phyloP scores from a whole-genome alignment of 139 green algal species.

The Chlamydomonas eustigma region DNA sequence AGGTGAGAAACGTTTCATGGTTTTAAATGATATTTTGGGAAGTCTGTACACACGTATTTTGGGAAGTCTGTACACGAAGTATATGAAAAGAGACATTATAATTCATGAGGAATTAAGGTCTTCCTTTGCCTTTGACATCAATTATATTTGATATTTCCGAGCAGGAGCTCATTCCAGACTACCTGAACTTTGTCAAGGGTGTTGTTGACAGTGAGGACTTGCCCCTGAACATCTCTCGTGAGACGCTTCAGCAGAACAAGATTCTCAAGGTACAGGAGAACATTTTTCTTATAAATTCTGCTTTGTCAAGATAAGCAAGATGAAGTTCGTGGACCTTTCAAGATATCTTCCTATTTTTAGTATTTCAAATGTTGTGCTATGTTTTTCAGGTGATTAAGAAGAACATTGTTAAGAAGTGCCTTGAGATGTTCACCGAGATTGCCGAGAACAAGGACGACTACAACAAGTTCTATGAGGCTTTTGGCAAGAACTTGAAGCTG shows the following conservation, averaged over 20 bases:
- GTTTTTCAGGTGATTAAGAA: conserved; percentile 89
- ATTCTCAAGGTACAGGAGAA: conserved; percentile 98
- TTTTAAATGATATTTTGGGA: too few relatives aligned
- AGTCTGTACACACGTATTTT: too few relatives aligned
- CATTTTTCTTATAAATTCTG: not conserved
- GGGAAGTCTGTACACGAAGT: too few relatives aligned
- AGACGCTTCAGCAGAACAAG: conserved; percentile 99
- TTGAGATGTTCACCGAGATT: conserved; percentile 96
- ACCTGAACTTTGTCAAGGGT: conserved; percentile 59
- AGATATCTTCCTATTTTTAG: not conserved
- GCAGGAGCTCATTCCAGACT: conserved; percentile 33
- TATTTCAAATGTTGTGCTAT: not conserved
- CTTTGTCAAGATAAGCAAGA: too few relatives aligned
- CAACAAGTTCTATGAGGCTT: conserved; percentile 99
- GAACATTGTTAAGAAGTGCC: conserved; percentile 99
- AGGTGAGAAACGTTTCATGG: conserved; percentile 74
- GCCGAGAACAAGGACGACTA: conserved; percentile 99
- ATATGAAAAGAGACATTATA: too few relatives aligned
- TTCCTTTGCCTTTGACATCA: too few relatives aligned
- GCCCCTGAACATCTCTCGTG: conserved; percentile 98
- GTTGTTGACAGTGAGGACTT: conserved; percentile 98
- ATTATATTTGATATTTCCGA: too few relatives aligned
- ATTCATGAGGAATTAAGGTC: too few relatives aligned
- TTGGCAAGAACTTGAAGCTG: conserved; percentile 99
- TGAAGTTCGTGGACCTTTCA: too few relatives aligned